Evolutionary conservation across 2,329 filamentous ascomycete genomes (phyloP).

Genomic region (Pyrenochaeta sp.): DNA sequence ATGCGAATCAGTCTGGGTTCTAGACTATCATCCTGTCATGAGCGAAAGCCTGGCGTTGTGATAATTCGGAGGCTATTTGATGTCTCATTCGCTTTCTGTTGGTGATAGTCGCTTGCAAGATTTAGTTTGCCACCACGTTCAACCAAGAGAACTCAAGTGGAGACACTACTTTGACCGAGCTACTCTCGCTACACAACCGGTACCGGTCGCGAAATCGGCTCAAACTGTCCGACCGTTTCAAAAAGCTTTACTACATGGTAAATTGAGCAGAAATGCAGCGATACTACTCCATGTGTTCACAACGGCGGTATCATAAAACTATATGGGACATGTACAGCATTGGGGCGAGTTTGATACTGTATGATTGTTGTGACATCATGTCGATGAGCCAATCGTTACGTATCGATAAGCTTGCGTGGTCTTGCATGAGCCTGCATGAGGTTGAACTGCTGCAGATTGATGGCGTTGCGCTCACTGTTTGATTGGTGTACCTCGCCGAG

Average conservation of each 20-base stretch:
- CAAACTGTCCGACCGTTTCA: neutral
- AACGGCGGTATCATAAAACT: too few species aligned
- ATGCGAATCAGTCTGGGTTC: too few species aligned
- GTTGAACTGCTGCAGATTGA: neutral
- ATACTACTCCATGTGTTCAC: too few species aligned
- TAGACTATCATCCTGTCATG: too few species aligned
- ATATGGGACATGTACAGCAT: too few species aligned
- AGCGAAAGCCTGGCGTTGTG: too few species aligned
- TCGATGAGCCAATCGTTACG: conserved; percentile 2
- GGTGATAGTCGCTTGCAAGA: neutral
- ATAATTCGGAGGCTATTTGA: too few species aligned
- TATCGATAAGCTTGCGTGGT: conserved; percentile 19
- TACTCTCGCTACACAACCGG: neutral
- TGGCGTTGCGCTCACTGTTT: conserved; percentile 4
- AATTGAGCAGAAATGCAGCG: neutral
- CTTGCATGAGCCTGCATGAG: conserved; percentile 3
- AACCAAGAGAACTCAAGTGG: neutral
- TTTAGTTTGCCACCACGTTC: neutral
- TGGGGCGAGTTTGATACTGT: too few species aligned
- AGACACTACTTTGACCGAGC: neutral
- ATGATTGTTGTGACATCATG: conserved; percentile 12
- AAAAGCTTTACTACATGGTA: neutral
- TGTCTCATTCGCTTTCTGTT: too few species aligned
- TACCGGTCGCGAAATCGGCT: neutral
- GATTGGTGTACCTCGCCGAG: conserved; percentile 13